Conservation (phyloP, 176 grass and related monocot genomes). For the Dendrocalamus sinicus region DNA sequence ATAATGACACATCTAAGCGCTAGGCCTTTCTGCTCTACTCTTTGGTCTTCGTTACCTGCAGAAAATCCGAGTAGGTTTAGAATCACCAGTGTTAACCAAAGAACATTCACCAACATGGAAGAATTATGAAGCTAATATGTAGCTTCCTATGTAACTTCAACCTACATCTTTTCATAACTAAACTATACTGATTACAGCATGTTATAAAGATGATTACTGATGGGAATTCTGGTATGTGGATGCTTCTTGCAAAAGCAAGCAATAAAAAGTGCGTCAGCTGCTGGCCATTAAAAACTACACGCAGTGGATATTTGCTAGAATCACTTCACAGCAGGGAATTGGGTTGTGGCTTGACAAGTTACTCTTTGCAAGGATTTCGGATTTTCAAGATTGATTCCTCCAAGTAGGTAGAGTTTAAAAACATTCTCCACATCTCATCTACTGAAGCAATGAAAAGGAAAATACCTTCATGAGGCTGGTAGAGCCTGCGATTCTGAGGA, state of each 20-base stretch:
- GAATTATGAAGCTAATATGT: not conserved
- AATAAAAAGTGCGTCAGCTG: not conserved
- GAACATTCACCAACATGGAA: not conserved
- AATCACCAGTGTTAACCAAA: not conserved
- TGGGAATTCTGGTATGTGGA: not conserved
- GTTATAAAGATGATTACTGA: not conserved
- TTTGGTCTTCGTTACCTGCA: slow-evolving; percentile 79
- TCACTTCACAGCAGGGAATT: not conserved
- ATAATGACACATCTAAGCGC: slow-evolving; percentile 67
- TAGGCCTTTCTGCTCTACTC: slow-evolving; percentile 79
- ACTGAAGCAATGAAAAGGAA: slow-evolving; percentile 28
- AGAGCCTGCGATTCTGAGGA: slow-evolving; percentile 81
- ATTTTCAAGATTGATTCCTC: not conserved
- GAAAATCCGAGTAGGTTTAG: not conserved
- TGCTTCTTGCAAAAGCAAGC: not conserved
- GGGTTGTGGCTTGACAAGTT: slow-evolving; percentile 7
- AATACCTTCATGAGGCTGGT: slow-evolving; percentile 84
- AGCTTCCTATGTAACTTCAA: not conserved
- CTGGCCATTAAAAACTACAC: not conserved
- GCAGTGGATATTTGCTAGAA: not conserved
- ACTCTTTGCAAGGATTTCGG: not conserved
- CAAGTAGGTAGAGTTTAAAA: not conserved
- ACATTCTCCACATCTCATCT: slow-evolving; percentile 4
- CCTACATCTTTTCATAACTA: slow-evolving; percentile 10
- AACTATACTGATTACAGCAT: not conserved